phyloP scores from a whole-genome alignment of 139 green algal species.

The Micromonas commoda region DNA sequence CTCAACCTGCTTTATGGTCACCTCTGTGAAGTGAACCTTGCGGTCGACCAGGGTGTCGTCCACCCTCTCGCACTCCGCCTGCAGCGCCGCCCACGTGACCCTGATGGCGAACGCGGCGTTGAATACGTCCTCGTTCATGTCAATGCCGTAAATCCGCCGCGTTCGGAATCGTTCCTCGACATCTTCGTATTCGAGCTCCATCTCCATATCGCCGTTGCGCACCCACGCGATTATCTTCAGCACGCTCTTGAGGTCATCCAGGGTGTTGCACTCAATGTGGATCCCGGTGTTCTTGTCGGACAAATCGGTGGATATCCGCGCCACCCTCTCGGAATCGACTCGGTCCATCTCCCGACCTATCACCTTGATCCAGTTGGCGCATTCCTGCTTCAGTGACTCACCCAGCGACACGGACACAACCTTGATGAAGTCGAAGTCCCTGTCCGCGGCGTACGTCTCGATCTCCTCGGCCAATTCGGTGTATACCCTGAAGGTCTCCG shows the following conservation, averaged over 20 bases:
- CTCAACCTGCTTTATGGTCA: conserved; percentile 56
- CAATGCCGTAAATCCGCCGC: conserved; percentile 52
- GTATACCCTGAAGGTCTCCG: conserved; percentile 74
- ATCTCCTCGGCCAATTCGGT: conserved; percentile 46
- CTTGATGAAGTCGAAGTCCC: conserved; percentile 62
- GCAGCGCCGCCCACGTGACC: conserved; percentile 38
- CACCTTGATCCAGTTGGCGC: conserved; percentile 59
- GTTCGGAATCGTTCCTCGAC: conserved; percentile 75
- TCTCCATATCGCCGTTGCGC: conserved; percentile 49
- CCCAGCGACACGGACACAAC: conserved; percentile 28
- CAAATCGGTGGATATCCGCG: conserved; percentile 32
- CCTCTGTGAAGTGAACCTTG: conserved; percentile 61
- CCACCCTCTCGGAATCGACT: conserved; percentile 46
- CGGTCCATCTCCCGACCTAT: conserved; percentile 59
- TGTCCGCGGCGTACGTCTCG: conserved; percentile 41
- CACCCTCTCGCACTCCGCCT: conserved; percentile 51
- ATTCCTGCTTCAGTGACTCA: conserved; percentile 41
- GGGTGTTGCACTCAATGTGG: conserved; percentile 40
- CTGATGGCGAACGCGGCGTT: not conserved
- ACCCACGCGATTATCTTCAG: conserved; percentile 54
- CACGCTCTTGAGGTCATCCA: conserved; percentile 65
- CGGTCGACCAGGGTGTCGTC: conserved; percentile 55
- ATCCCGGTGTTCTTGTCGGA: conserved; percentile 21
- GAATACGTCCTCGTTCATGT: conserved; percentile 17
- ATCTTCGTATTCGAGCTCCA: conserved; percentile 65